Evolutionary conservation across 148 eudicot species (phyloP).

Genomic region (Rhododendron kiyosumense): DNA sequence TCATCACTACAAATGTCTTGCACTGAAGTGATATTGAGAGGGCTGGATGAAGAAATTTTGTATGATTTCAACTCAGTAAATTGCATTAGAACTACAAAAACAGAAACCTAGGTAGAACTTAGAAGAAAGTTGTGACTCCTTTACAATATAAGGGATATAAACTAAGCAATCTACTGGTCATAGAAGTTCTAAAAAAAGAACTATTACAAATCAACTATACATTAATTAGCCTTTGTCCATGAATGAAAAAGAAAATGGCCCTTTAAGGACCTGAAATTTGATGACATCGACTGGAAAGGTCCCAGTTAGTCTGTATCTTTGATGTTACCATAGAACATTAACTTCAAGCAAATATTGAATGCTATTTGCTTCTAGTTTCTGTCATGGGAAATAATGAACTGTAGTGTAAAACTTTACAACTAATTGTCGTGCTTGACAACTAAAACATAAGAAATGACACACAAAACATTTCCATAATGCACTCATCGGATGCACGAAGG

Average conservation of each 20-base stretch:
- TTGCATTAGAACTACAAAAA: background rate
- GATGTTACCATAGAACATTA: background rate
- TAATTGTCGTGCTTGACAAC: background rate
- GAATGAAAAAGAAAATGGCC: background rate
- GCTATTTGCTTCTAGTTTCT: background rate
- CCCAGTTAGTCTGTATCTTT: background rate
- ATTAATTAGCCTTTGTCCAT: background rate
- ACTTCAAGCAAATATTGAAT: background rate
- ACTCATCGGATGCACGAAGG: background rate
- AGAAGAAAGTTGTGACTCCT: background rate
- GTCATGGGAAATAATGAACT: background rate
- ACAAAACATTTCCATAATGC: background rate
- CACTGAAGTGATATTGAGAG: background rate
- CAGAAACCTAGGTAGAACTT: background rate
- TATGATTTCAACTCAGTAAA: background rate
- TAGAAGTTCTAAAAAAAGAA: background rate
- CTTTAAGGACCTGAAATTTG: background rate
- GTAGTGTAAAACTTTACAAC: background rate
- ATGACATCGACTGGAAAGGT: background rate
- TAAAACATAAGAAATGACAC: background rate
- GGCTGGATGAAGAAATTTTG: background rate
- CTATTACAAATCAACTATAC: background rate
- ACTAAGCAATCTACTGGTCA: background rate
- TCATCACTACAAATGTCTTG: background rate
- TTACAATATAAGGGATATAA: background rate